Conservation (phyloP, 306 rosid species). For the Vigna angularis region DNA sequence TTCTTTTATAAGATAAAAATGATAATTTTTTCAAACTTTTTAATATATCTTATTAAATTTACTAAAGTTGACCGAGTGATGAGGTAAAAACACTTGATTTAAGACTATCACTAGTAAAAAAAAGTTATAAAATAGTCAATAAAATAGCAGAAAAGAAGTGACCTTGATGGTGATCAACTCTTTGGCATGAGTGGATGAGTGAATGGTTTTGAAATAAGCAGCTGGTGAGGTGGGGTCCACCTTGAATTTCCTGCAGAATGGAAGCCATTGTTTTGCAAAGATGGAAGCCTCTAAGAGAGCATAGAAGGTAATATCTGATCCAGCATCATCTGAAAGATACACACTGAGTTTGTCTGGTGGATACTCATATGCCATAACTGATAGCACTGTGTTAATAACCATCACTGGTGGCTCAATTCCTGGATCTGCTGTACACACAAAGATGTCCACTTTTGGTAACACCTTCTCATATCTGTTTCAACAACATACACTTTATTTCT, state of each 20-base stretch:
- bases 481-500: background rate
- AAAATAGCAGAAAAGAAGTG: no score
- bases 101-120: no score
- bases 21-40: no score
- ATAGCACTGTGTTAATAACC: slow-evolving; percentile 74
- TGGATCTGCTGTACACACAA: slow-evolving; percentile 84
- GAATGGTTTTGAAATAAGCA: slow-evolving; percentile 52
- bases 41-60: no score
- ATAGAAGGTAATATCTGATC: slow-evolving; percentile 63
- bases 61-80: no score
- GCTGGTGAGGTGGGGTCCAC: slow-evolving; percentile 75
- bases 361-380: slow-evolving; percentile 77
- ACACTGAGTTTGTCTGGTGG: slow-evolving; percentile 71
- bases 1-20: no score
- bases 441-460: slow-evolving; percentile 70
- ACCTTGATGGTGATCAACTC: slow-evolving; percentile 51
- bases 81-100: no score
- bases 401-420: slow-evolving; percentile 69
- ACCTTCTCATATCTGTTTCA: slow-evolving; percentile 53
- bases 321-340: slow-evolving; percentile 82
- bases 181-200: slow-evolving; percentile 25
- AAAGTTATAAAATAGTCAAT: no score
- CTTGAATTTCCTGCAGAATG: slow-evolving; percentile 68
- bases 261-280: slow-evolving; percentile 82
- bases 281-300: slow-evolving; percentile 66